Base-by-base conservation (phyloP, 2,329 filamentous ascomycete genomes). In the Phymatotrichopsis omnivora region DNA sequence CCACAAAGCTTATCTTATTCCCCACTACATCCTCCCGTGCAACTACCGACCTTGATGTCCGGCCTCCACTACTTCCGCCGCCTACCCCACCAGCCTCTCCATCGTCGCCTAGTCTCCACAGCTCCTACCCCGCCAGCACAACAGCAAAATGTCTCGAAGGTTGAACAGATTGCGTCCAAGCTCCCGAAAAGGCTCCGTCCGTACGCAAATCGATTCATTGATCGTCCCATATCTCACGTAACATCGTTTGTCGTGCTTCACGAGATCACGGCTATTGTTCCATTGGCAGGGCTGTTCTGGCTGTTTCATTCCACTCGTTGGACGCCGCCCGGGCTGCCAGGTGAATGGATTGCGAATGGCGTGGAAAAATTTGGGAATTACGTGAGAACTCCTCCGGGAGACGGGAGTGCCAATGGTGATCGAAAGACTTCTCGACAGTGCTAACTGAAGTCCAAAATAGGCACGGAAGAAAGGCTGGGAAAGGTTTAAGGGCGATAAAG, bases 221-320 rank as follows among this genome's bases (percentile, higher is more conserved):
- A 74, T 44, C 86, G 86, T 1, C 91, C 91, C 0, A 64, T 86
- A 33, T 84, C 84, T 1, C 85, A 95, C 65, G 70, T 93, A 31
- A 76, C 81, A 1, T 80, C 89, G 0, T 98, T 98, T 63, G 69
- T 96, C 8, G 68, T 95, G 29, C 72, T 98, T 0, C 91, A 98
- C 67, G 91, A 98, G 64, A 62, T 95, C 33, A 96, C 91, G 0
- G 89, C 91, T 7, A 67, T 95, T 8, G 64, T 89, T 1, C 89
- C 89, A 0, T 65, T 96, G 0, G 62, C 93, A 29, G 80, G 75
- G 0, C 72, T 96, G 1, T 78, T 83, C 17, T 78, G 72, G 1
- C 62, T 76, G 1, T 94, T 98, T 63, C 84, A 96, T 65, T 86
- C 85, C 61, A 77, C 76, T 1, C 70, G 78, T 51, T 82, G 81